Conservation (phyloP, 352 stramenopile species). For the Phytophthora litchii region DNA sequence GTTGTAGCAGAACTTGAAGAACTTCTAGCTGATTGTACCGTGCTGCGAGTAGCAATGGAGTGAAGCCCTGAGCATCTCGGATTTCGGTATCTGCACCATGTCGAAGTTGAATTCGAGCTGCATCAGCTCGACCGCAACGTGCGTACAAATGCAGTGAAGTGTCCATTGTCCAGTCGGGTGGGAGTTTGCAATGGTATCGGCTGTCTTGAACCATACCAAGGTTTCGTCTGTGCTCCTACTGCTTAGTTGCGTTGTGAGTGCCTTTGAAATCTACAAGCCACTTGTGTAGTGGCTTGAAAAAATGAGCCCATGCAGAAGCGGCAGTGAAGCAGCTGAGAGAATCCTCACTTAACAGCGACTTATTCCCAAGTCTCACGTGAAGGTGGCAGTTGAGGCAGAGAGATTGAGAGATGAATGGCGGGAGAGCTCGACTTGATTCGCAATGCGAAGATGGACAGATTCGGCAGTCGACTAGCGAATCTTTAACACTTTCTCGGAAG, state of each 20-base stretch:
- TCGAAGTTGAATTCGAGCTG: conserved; percentile 35
- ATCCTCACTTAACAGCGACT: conserved; percentile 4
- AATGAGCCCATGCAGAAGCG: conserved; percentile 7
- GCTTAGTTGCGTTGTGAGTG: conserved; percentile 7
- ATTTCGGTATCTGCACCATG: conserved; percentile 39
- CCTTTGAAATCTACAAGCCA: no score
- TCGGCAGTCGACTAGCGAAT: conserved; percentile 18
- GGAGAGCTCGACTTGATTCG: conserved; percentile 20
- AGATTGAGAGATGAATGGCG: conserved; percentile 14
- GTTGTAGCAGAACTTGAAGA: conserved; percentile 40
- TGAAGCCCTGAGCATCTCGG: conserved; percentile 33
- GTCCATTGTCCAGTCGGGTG: conserved; percentile 28
- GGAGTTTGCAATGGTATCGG: conserved; percentile 5
- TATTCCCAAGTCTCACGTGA: conserved; percentile 11
- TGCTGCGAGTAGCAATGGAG: conserved; percentile 37
- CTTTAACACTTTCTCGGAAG: no score
- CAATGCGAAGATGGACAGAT: conserved; percentile 14
- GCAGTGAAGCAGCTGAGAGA: conserved; percentile 14
- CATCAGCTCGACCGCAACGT: conserved; percentile 29
- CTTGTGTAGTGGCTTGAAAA: conserved; percentile 26
- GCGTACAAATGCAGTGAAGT: conserved; percentile 49
- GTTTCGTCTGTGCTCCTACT: background rate
- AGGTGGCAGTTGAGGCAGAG: conserved; percentile 23
- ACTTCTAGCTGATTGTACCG: conserved; percentile 40
- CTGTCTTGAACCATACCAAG: conserved; percentile 2